phyloP scores from a whole-genome alignment of 2,329 filamentous ascomycete species.

The Ceratocystis ficicola region DNA sequence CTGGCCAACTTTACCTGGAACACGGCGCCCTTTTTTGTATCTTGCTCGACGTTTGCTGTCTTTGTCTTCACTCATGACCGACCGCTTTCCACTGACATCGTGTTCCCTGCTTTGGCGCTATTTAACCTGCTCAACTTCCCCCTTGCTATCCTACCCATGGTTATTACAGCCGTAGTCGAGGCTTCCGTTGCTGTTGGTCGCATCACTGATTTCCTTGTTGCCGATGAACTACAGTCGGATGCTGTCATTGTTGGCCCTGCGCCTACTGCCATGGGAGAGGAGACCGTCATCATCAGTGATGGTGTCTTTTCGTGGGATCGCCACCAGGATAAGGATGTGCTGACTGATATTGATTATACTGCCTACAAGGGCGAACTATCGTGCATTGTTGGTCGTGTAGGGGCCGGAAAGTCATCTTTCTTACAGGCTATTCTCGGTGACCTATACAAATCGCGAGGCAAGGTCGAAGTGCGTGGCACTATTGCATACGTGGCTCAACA shows the following conservation, averaged over 20 bases:
- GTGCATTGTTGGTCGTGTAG: slow-evolving; percentile 89
- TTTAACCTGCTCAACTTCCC: slow-evolving; percentile 97
- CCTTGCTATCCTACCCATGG: slow-evolving; percentile 87
- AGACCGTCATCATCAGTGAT: slow-evolving; percentile 70
- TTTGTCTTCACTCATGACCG: slow-evolving; percentile 75
- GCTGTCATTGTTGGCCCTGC: slow-evolving; percentile 61
- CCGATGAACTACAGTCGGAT: slow-evolving; percentile 81
- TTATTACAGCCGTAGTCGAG: slow-evolving; percentile 92
- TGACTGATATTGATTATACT: slow-evolving; percentile 76
- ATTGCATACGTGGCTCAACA: slow-evolving; percentile 88
- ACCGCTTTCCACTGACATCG: slow-evolving; percentile 83
- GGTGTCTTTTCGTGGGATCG: slow-evolving; percentile 93
- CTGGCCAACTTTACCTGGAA: slow-evolving; percentile 98
- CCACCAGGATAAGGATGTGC: slow-evolving; percentile 55
- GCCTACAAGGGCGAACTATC: slow-evolving; percentile 87
- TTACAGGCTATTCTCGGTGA: slow-evolving; percentile 81
- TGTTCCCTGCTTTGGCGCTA: slow-evolving; percentile 84
- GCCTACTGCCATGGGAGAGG: slow-evolving; percentile 66
- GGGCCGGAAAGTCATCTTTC: slow-evolving; percentile 86
- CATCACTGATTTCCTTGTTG: slow-evolving; percentile 69
- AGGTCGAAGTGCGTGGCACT: slow-evolving; percentile 68
- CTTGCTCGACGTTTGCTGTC: slow-evolving; percentile 88
- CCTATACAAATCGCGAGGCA: slow-evolving; percentile 75
- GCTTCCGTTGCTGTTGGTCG: slow-evolving; percentile 84
- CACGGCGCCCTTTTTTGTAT: slow-evolving; percentile 92